These are phyloP conservation scores for Aspergillus tanneri DNA, from an alignment of 2,329 filamentous ascomycete species.

Conservation along the genomic window DNA sequence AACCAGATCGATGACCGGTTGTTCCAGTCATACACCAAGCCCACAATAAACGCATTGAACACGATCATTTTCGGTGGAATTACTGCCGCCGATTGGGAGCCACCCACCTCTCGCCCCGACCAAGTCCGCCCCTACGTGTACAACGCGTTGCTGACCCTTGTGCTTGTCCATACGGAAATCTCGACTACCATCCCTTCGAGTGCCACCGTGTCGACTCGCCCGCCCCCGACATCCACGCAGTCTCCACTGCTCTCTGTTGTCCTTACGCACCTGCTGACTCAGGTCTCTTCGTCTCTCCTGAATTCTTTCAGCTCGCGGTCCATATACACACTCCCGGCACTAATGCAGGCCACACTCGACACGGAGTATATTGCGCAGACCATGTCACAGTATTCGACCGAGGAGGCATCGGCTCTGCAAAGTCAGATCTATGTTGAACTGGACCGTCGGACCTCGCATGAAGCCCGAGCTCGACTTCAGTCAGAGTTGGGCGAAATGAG, in stretches of 20 bases:
- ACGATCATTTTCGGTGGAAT: constrained; percentile 73
- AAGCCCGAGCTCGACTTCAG: constrained; percentile 76
- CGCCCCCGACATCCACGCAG: constrained; percentile 60
- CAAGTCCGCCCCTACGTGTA: constrained; percentile 88
- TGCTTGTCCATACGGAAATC: constrained; percentile 88
- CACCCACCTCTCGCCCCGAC: constrained; percentile 59
- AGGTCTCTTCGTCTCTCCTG: constrained; percentile 76
- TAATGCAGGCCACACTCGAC: constrained; percentile 97
- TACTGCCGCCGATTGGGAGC: constrained; percentile 68
- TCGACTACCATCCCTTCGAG: constrained; percentile 69
- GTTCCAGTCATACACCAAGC: constrained; percentile 87
- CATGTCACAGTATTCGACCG: constrained; percentile 82
- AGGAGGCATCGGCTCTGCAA: constrained; percentile 76
- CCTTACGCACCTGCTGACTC: constrained; percentile 81
- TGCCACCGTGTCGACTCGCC: constrained; percentile 72
- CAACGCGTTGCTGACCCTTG: constrained; percentile 76
- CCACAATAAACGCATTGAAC: constrained; percentile 66
- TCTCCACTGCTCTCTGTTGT: constrained; percentile 72
- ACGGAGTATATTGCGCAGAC: constrained; percentile 97
- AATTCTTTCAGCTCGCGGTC: constrained; percentile 69
- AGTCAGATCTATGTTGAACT: constrained; percentile 89
- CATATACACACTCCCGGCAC: constrained; percentile 71
- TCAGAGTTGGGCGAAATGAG: constrained; percentile 88
- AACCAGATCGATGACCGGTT: constrained; percentile 85
- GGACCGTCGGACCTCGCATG: constrained; percentile 84